Evolutionary conservation across 2,329 filamentous ascomycete genomes (phyloP).

Genomic region (Trichoderma harzianum): DNA sequence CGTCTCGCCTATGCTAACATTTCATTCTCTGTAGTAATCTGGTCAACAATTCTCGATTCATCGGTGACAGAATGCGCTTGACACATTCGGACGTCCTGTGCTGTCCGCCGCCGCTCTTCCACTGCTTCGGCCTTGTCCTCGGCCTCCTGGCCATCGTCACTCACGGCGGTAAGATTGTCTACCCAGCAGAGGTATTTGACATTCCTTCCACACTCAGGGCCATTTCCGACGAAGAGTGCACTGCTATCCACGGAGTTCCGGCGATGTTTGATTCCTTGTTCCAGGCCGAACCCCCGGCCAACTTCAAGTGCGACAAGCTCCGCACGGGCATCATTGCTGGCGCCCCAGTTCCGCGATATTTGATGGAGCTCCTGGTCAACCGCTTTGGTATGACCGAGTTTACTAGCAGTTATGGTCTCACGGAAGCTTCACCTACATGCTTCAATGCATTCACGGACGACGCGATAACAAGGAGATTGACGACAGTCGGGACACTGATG

Average conservation of each 20-base stretch:
- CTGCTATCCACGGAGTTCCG: conserved; percentile 75
- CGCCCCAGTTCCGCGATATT: conserved; percentile 68
- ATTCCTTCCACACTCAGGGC: conserved; percentile 62
- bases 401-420: conserved; percentile 67
- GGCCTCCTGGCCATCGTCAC: conserved; percentile 70
- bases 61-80: conserved; percentile 71
- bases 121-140: conserved; percentile 79
- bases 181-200: conserved; percentile 72
- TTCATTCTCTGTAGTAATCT: conserved; percentile 43
- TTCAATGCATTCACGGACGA: conserved; percentile 79
- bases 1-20: neutral
- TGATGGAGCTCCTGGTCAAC: conserved; percentile 70
- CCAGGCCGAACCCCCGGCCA: conserved; percentile 41
- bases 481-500: conserved; percentile 72
- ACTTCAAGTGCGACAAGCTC: conserved; percentile 50
- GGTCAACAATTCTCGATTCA: conserved; percentile 66
- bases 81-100: conserved; percentile 66
- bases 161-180: conserved; percentile 73
- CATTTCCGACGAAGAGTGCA: conserved; percentile 65
- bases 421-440: conserved; percentile 74
- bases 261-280: conserved; percentile 76
- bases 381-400: conserved; percentile 75
- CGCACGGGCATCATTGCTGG: conserved; percentile 78
- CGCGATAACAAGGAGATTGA: conserved; percentile 61
- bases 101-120: conserved; percentile 80